Conservation (phyloP, 208 protist species). For the Porcisia deanei region DNA sequence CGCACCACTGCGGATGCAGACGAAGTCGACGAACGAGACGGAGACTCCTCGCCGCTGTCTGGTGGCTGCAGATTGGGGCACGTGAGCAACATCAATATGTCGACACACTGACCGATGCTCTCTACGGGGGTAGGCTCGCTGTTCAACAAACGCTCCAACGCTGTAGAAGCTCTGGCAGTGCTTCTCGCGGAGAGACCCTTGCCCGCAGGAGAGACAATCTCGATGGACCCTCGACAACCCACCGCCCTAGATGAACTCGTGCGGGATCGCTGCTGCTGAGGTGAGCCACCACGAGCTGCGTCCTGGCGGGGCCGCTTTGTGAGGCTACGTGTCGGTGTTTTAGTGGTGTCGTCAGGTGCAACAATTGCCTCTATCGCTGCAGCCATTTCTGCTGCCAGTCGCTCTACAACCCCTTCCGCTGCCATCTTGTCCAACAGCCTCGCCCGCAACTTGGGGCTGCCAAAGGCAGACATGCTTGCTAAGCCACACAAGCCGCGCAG, state of each 20-base stretch:
- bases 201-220: not conserved
- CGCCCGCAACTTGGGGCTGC: conserved; percentile 57
- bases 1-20: conserved; percentile 42
- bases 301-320: conserved; percentile 14
- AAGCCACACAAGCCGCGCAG: conserved; percentile 64
- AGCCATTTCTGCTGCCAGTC: conserved; percentile 49
- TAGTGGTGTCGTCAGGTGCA: not conserved
- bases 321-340: conserved; percentile 3
- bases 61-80: conserved; percentile 58
- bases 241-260: not conserved
- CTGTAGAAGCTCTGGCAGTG: not conserved
- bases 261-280: conserved; percentile 18
- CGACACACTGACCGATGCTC: conserved; percentile 69
- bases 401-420: conserved; percentile 64
- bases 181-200: not conserved
- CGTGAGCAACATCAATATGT: conserved; percentile 73
- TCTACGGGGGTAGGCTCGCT: conserved; percentile 36
- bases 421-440: conserved; percentile 77
- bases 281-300: not conserved
- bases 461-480: conserved; percentile 64
- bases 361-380: conserved; percentile 17
- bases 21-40: conserved; percentile 33
- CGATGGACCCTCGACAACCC: not conserved
- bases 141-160: conserved; percentile 20
- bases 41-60: conserved; percentile 31